A percentile compares a stretch with the other conserved stretches of the same genome.
These are phyloP conservation scores for Xylaria sp. DNA, from an alignment of 2,329 filamentous ascomycete species.

Conservation along the genomic window DNA sequence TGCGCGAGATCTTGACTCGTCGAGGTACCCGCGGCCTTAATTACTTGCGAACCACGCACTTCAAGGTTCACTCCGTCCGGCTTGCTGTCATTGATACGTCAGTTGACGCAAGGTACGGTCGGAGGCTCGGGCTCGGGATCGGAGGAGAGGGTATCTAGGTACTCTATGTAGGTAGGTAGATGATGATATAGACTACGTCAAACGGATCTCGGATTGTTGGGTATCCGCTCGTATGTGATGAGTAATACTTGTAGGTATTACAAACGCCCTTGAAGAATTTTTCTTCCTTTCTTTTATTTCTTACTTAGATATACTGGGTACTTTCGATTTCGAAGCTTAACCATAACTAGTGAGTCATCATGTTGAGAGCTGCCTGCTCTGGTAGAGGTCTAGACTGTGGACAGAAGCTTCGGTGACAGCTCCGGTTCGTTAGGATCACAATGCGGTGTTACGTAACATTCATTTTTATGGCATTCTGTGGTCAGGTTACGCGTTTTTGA, in stretches of 20 bases:
- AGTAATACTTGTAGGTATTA: background rate
- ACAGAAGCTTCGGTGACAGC: background rate
- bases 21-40: slow-evolving; percentile 5
- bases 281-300: background rate
- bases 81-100: slow-evolving; percentile 24
- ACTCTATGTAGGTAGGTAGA: too few relatives aligned
- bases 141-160: background rate
- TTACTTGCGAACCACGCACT: background rate
- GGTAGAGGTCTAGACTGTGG: background rate
- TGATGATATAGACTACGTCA: background rate
- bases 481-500: slow-evolving; percentile 2
- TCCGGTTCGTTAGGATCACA: slow-evolving; percentile 1
- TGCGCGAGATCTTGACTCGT: slow-evolving; percentile 2
- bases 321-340: background rate
- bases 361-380: slow-evolving; percentile 2
- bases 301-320: slow-evolving; percentile 6
- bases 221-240: background rate
- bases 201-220: background rate
- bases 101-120: slow-evolving; percentile 26
- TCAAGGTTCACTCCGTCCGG: slow-evolving; percentile 18
- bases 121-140: background rate
- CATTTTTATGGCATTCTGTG: background rate
- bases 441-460: slow-evolving; percentile 5
- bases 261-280: background rate
- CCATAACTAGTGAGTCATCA: slow-evolving; percentile 2